Base-by-base conservation (phyloP, 345 rosid genomes). In the Lepidium africanum region DNA sequence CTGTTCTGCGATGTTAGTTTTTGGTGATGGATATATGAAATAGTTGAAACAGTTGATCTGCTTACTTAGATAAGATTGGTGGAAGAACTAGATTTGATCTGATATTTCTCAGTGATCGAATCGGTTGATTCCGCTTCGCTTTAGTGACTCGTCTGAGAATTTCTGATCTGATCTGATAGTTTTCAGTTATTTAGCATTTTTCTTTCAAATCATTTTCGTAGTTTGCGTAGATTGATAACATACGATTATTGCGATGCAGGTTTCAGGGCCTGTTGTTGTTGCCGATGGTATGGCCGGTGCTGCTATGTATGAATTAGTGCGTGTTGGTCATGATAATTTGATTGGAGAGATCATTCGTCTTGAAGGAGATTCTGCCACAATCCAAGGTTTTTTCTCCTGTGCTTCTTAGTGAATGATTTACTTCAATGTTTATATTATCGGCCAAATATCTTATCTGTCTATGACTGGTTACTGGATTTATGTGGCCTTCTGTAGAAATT, bases 201-300 rank as follows among this genome's bases (percentile, higher is more conserved):
- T 15, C 10, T 66, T 10, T 49, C 13, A 8, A 38, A 38, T 47
- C 41, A 11, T 9, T 21, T 45, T 53, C 6, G 40, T 15, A 25
- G 59, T 59, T 21, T 25, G 2, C 5, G 32, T 27, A 16, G 63
- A 67, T 74, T 67, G 63, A 37, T 74, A 14, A 60, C 46, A 6
- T 63, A 1, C 3, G 13, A 48, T 36, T 58, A 8, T 67, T 59
- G 61, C 12, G 75, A 68, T 69, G 61, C 83, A 94, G 99, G 99
- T 95, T 7, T 95, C 99, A 53, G 99, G 99, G 42, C 99, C 99
- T 1, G 99, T 95, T 27, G 98, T 95, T 54, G 81, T 95, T 53
- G 99, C 99, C 1, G 99, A 95, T 81, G 99, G 99, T 73, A 95
- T 95, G 99, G 96, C 86, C 16, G 99, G 99, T 61, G 99, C 99